Base-by-base conservation (phyloP, 345 rosid species). In the Anacardium occidentale region DNA sequence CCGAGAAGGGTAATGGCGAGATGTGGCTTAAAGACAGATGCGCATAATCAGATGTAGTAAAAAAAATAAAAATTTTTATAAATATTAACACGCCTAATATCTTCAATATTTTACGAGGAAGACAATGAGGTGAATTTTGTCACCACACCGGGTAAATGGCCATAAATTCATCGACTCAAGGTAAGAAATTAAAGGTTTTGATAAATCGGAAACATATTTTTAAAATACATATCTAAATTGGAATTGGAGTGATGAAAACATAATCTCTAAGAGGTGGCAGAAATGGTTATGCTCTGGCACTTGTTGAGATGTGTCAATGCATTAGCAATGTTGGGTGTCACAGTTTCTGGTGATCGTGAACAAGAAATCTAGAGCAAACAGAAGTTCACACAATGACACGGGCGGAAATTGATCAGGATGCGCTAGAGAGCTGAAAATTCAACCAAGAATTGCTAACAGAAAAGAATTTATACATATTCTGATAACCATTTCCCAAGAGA, bases 21-120 rank as follows among this genome's bases (percentile, higher is more conserved):
- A 65, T 54, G 54, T 79, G 66, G 86, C 92, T 86, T 79, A 26
- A 72, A 18, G 42, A 37, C 59, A 59, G 68, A 64, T 9, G 63
- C 0, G 14, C 18, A 48, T 12, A 26, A 58, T 67, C 65, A 77
- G 66, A 53, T 57, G 21, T 45, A 32, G 20, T 74, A 29, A 58
- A 45, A 48, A 50, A 32, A 70, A 34, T n/a, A n/a, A n/a, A n/a
- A n/a, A n/a, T n/a, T n/a, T 21, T 29, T 26, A 29, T 25, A 32
- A 15, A 48, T 47, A 11, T 48, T 42, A 9, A 44, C 18, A 26
- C 11, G 48, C 4, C 4, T 60, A 26, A 15, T 29, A 58, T 29
- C 26, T 60, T 8, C 29, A 60, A 3, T 13, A 4, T 59, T 29
- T 26, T 7, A 60, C 24, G 20, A 67, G 47, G 1, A 37, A 37